phyloP scores from a whole-genome alignment of 2,329 filamentous ascomycete species.

The Paecilomyces sp. region DNA sequence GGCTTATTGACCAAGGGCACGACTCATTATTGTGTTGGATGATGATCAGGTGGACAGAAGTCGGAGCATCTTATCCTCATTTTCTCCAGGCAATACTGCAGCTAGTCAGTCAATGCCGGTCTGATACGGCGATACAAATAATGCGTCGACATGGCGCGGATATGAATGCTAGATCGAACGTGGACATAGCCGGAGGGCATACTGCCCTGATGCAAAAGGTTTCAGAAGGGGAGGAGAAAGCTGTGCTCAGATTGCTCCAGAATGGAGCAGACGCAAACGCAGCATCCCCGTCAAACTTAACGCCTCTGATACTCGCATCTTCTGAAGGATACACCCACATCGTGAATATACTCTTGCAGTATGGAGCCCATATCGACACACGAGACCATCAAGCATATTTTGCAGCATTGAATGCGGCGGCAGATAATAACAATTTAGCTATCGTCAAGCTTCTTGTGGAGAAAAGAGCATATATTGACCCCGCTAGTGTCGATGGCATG shows the following conservation, averaged over 20 bases:
- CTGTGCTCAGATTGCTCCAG: constrained; percentile 7
- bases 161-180: constrained; percentile 7
- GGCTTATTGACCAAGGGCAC: constrained; percentile 6
- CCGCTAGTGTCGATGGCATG: not conserved
- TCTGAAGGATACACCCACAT: constrained; percentile 6
- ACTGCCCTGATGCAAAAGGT: constrained; percentile 10
- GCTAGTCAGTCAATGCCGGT: constrained; percentile 8
- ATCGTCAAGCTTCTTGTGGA: constrained; percentile 1
- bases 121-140: constrained; percentile 7
- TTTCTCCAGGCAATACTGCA: constrained; percentile 6
- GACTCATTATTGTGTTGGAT: constrained; percentile 12
- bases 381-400: not conserved
- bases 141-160: constrained; percentile 9
- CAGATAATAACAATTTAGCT: not conserved
- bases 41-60: constrained; percentile 9
- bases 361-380: constrained; percentile 4
- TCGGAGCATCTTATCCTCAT: constrained; percentile 2
- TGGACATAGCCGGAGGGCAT: not conserved
- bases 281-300: not conserved
- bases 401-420: constrained; percentile 7
- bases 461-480: constrained; percentile 3
- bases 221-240: constrained; percentile 1
- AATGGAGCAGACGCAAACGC: constrained; percentile 13
- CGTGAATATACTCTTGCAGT: constrained; percentile 3
- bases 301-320: constrained; percentile 9